Conservation (phyloP, 2,329 filamentous ascomycete genomes). For the Knoxdaviesia proteae region DNA sequence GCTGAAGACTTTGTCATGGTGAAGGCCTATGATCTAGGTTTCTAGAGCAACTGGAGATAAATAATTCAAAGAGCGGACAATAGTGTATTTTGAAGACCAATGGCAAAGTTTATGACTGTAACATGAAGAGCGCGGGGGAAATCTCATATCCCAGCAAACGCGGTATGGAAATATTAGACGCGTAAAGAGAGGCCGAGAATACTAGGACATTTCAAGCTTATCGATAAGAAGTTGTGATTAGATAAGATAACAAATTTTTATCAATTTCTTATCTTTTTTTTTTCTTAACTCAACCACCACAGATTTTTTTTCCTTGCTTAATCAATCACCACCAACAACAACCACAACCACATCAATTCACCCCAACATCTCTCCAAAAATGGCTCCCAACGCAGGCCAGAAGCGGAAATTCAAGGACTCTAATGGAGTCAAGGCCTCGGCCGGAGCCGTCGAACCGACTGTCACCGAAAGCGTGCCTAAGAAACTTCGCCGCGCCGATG, state of each 20-base stretch:
- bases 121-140: too few species aligned
- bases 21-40: too few species aligned
- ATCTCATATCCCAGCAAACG: too few species aligned
- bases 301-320: neutral
- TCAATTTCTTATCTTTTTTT: constrained; percentile 2
- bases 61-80: too few species aligned
- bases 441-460: constrained; percentile 6
- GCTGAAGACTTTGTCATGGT: too few species aligned
- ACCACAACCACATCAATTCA: constrained; percentile 1
- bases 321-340: constrained; percentile 3
- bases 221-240: neutral
- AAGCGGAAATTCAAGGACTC: constrained; percentile 17
- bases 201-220: neutral
- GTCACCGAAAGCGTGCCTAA: constrained; percentile 7
- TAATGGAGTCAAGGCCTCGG: constrained; percentile 9
- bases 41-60: too few species aligned
- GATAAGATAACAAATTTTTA: neutral
- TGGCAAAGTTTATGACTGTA: too few species aligned
- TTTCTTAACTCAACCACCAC: neutral
- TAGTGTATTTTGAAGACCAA: too few species aligned
- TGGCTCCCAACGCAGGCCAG: constrained; percentile 9
- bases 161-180: too few species aligned
- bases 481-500: constrained; percentile 9
- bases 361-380: neutral
- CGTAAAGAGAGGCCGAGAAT: too few species aligned